These are phyloP conservation scores for Esteya vermicola DNA, from an alignment of 2,329 filamentous ascomycete genomes.

Conservation along the genomic window DNA sequence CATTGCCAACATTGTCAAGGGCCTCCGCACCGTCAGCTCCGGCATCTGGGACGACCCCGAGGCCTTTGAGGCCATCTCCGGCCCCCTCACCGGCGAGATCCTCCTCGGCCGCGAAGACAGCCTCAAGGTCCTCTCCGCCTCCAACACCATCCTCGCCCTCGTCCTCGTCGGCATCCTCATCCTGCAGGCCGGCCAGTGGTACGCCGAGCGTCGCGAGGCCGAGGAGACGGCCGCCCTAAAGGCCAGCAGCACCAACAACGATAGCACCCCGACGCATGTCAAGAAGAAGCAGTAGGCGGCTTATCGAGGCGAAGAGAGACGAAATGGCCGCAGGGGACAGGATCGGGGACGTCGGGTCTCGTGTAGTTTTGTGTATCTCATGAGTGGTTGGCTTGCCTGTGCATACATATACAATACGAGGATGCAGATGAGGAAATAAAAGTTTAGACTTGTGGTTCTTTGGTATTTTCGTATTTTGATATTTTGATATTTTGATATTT, in stretches of 20 bases:
- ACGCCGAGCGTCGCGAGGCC: slow-evolving; percentile 83
- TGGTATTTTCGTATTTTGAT: too few relatives aligned
- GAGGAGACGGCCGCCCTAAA: slow-evolving; percentile 40
- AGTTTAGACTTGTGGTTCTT: too few relatives aligned
- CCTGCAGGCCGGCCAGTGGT: slow-evolving; percentile 94
- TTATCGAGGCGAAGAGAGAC: background rate
- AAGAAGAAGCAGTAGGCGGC: slow-evolving; percentile 12
- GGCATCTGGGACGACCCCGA: slow-evolving; percentile 41
- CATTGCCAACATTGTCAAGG: slow-evolving; percentile 92
- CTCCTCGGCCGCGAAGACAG: slow-evolving; percentile 75
- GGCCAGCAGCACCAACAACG: background rate
- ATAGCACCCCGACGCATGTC: slow-evolving; percentile 6
- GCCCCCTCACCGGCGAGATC: slow-evolving; percentile 41
- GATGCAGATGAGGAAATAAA: too few relatives aligned
- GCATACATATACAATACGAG: too few relatives aligned
- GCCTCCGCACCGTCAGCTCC: slow-evolving; percentile 66
- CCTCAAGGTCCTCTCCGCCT: slow-evolving; percentile 78
- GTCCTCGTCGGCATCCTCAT: slow-evolving; percentile 84
- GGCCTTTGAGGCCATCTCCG: slow-evolving; percentile 22
- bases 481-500: too few relatives aligned
- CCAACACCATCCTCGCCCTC: slow-evolving; percentile 88
- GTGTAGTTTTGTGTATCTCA: too few relatives aligned
- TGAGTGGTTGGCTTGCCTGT: too few relatives aligned
- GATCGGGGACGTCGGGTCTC: too few relatives aligned
- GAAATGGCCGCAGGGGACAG: too few relatives aligned